phyloP scores from a whole-genome alignment of 208 protist species.

The Acanthamoeba triangularis region DNA sequence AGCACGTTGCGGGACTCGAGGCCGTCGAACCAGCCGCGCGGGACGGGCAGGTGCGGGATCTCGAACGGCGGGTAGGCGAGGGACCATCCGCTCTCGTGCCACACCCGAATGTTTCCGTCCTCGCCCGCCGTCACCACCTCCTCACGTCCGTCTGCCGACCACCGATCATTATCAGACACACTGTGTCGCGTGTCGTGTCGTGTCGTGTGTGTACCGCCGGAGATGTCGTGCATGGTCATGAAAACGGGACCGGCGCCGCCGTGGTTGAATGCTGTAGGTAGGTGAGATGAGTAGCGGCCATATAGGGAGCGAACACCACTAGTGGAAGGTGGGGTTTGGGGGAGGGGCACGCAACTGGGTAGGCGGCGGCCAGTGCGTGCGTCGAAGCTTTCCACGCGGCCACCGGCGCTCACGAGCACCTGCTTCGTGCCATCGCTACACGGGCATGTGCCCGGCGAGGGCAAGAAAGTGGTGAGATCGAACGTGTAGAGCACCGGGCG shows the following conservation, averaged over 20 bases:
- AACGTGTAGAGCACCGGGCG: too few relatives aligned
- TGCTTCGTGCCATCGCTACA: constrained; percentile 27
- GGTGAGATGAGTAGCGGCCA: not conserved
- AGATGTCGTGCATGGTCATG: not conserved
- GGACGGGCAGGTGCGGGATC: constrained; percentile 7
- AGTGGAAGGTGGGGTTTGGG: not conserved
- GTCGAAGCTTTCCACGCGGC: constrained; percentile 8
- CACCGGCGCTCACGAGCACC: not conserved
- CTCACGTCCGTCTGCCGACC: not conserved
- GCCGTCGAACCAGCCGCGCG: not conserved
- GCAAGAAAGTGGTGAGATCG: too few relatives aligned
- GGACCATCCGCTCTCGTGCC: constrained; percentile 5
- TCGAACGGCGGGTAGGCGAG: not conserved
- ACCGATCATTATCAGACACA: not conserved
- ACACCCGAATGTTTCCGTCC: not conserved
- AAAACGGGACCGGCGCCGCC: not conserved
- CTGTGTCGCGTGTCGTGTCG: not conserved
- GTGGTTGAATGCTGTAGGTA: constrained; percentile 38
- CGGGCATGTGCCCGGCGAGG: too few relatives aligned
- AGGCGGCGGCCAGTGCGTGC: not conserved
- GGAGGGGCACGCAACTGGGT: not conserved
- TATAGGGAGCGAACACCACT: not conserved
- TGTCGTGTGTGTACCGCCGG: not conserved
- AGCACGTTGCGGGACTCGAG: not conserved
- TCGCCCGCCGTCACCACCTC: not conserved